Evolutionary conservation across 345 rosid species (phyloP).

Genomic region (Brassica carinata): DNA sequence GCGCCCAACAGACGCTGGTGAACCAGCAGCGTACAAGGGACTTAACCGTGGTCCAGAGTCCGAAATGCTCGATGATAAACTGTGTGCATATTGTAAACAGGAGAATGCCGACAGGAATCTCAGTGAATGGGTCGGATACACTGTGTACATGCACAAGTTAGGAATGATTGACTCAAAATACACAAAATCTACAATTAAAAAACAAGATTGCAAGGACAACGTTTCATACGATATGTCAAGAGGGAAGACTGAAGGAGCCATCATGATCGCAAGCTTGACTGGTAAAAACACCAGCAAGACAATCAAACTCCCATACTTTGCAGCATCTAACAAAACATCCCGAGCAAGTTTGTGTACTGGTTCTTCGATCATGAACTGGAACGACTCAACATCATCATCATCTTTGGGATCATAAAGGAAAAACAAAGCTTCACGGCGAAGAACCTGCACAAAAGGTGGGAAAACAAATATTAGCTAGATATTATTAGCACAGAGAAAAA

Average conservation of each 20-base stretch:
- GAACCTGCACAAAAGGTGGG: constrained; percentile 58
- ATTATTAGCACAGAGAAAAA: neutral
- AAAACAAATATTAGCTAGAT: no score
- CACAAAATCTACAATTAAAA: neutral
- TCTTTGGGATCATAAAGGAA: constrained; percentile 99
- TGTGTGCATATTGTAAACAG: constrained; percentile 97
- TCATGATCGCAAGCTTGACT: constrained; percentile 90
- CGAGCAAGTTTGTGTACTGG: constrained; percentile 98
- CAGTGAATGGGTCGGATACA: constrained; percentile 97
- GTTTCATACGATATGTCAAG: constrained; percentile 89
- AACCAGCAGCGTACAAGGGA: constrained; percentile 94
- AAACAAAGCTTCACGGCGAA: constrained; percentile 91
- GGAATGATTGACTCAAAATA: neutral
- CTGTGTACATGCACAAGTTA: constrained; percentile 46
- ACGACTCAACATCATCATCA: constrained; percentile 3
- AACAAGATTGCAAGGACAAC: neutral
- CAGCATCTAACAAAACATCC: constrained; percentile 87
- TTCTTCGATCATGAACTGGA: constrained; percentile 71
- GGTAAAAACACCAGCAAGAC: constrained; percentile 98
- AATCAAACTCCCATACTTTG: constrained; percentile 95
- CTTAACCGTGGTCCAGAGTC: constrained; percentile 83
- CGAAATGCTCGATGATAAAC: constrained; percentile 94
- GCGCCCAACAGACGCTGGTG: constrained; percentile 89
- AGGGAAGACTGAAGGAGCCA: constrained; percentile 89
- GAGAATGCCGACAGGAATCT: constrained; percentile 98